Evolutionary conservation across 2,329 filamentous ascomycete species (phyloP).

Genomic region (Capronia coronata): DNA sequence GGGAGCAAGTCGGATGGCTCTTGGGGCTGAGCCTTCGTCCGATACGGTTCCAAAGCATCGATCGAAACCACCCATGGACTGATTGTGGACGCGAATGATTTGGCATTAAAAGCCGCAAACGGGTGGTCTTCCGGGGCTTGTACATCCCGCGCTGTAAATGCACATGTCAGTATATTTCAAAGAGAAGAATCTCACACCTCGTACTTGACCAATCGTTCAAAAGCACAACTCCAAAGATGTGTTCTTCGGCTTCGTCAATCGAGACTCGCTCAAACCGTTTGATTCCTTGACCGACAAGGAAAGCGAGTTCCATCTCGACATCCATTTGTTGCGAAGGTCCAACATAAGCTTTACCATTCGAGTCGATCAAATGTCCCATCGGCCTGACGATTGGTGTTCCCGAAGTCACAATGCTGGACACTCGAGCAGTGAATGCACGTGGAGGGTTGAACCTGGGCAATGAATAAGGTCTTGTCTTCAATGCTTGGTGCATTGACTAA

Average conservation of each 20-base stretch:
- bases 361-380: conserved; percentile 9
- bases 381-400: conserved; percentile 7
- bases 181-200: not conserved
- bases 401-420: conserved; percentile 5
- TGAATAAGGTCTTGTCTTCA: not conserved
- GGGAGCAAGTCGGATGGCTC: conserved; percentile 6
- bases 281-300: conserved; percentile 61
- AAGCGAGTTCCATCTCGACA: conserved; percentile 71
- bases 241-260: conserved; percentile 58
- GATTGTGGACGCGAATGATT: conserved; percentile 10
- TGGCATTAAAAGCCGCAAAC: conserved; percentile 8
- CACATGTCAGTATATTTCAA: not conserved
- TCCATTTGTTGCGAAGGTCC: conserved; percentile 61
- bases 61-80: conserved; percentile 8
- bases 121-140: conserved; percentile 8
- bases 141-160: not conserved
- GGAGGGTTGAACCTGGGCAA: conserved; percentile 8
- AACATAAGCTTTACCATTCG: conserved; percentile 31
- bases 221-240: conserved; percentile 70
- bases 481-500: not conserved
- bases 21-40: conserved; percentile 1
- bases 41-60: conserved; percentile 4
- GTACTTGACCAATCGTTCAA: conserved; percentile 71
- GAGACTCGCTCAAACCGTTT: conserved; percentile 56
- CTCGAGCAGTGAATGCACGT: conserved; percentile 7